Base-by-base conservation (phyloP, 352 stramenopile species). In the Pythium sukuiense region DNA sequence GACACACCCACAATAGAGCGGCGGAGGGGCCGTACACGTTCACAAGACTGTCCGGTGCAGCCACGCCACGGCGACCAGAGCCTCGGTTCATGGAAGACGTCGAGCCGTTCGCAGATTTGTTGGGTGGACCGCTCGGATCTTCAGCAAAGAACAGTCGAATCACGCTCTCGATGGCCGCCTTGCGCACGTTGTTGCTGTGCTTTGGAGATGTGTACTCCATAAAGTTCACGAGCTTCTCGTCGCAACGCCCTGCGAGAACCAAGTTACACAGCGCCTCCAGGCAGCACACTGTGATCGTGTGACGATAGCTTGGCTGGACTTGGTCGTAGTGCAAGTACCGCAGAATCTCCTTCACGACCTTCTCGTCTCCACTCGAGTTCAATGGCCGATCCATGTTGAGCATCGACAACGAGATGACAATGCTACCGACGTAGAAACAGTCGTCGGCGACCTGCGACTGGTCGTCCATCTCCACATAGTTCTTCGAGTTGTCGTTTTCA, bases 401-500 rank as follows among this genome's bases (percentile, higher is more conserved):
- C 8, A 88, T 71, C 9, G 85, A 94, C 4, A 94, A 66, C 43
- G 85, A 86, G 9, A 94, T 39, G 24, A 95, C 81, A 12, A 92
- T 83, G 54, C 79, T 87, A 27, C 85, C 85, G 52, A 95, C 75
- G 80, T 93, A 95, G 60, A 91, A 95, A 46, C 85, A 93, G 71
- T 95, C 85, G 55, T 93, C 87, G 0, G 82, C 85, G 52, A 93
- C 87, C 69, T 91, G 84, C 0, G 83, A 92, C 59, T 92, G 83
- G 43, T 95, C 87, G 60, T 87, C 85, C 85, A 93, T 93, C 65
- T 95, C 83, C 33, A 95, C 84, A 49, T 93, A 95, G 61, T 95
- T 95, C 61, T 95, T 93, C 50, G 87, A 95, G 69, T 95, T 95
- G 74, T 95, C 87, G 61, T 95, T 95, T 59, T 95, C 85, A 26